These are phyloP conservation scores for Paspalum vaginatum DNA, from an alignment of 176 grass and related monocot species.

Conservation along the genomic window DNA sequence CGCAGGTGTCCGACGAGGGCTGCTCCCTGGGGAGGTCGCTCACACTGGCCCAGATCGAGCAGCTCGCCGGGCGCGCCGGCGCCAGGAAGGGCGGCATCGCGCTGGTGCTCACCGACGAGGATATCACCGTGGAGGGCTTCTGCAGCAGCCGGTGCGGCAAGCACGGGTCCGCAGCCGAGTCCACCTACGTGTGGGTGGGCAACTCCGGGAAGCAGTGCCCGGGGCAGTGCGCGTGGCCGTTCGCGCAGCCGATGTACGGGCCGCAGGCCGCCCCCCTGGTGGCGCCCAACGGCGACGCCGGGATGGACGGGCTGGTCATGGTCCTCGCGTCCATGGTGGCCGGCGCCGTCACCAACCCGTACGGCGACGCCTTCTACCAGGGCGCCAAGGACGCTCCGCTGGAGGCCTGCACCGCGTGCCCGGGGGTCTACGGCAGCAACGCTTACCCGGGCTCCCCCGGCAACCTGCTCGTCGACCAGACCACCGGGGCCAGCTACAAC, in stretches of 20 bases:
- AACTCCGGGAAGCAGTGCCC: conserved; percentile 60
- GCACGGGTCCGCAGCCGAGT: conserved; percentile 31
- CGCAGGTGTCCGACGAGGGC: conserved; percentile 46
- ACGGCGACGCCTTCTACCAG: conserved; percentile 65
- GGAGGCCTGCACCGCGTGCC: conserved; percentile 62
- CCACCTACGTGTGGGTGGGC: conserved; percentile 54
- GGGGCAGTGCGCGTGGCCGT: conserved; percentile 68
- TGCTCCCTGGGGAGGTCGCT: conserved; percentile 53
- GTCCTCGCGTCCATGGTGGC: conserved; percentile 56
- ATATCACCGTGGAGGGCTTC: conserved; percentile 60
- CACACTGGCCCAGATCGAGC: conserved; percentile 42
- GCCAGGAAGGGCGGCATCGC: conserved; percentile 32
- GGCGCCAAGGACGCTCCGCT: conserved; percentile 46
- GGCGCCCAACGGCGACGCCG: conserved; percentile 60
- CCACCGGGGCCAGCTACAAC: conserved; percentile 63
- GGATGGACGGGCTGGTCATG: conserved; percentile 61
- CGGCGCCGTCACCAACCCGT: conserved; percentile 61
- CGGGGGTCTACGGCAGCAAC: conserved; percentile 57
- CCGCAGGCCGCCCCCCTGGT: conserved; percentile 55
- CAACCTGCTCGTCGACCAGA: conserved; percentile 53
- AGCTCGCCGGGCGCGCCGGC: conserved; percentile 39
- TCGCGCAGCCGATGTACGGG: conserved; percentile 62
- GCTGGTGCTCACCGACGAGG: conserved; percentile 50
- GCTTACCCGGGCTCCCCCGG: conserved; percentile 60
- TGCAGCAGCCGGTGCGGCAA: conserved; percentile 64